These are phyloP conservation scores for Dittrichia graveolens DNA, from an alignment of 129 eudicot species.

Conservation along the genomic window DNA sequence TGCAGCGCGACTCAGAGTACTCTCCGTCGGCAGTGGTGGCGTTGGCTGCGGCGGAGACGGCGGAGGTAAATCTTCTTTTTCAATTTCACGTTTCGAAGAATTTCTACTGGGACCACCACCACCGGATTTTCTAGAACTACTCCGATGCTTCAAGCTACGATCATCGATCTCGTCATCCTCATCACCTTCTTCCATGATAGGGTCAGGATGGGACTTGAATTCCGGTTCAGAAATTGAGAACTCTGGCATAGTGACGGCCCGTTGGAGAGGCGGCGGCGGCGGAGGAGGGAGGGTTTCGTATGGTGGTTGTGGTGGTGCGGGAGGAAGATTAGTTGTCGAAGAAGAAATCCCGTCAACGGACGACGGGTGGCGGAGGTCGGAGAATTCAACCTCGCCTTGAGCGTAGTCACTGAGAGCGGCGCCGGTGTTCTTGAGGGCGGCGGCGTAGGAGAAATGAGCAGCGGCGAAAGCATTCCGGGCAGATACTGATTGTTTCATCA, in stretches of 20 bases:
- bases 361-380: constrained; percentile 29
- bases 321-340: constrained; percentile 24
- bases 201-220: constrained; percentile 37
- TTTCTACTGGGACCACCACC: constrained; percentile 35
- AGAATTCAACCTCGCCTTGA: constrained; percentile 62
- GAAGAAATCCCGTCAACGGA: constrained; percentile 25
- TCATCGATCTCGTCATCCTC: constrained; percentile 61
- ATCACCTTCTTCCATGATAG: constrained; percentile 66
- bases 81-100: constrained; percentile 34
- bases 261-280: constrained; percentile 62
- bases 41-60: constrained; percentile 49
- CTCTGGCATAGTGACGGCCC: constrained; percentile 78
- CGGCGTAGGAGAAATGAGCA: constrained; percentile 76
- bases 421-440: constrained; percentile 89
- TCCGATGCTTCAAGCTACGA: constrained; percentile 52
- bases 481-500: constrained; percentile 77
- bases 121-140: constrained; percentile 37
- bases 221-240: constrained; percentile 48
- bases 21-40: constrained; percentile 24
- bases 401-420: constrained; percentile 97
- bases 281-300: constrained; percentile 46
- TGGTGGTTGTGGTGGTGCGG: constrained; percentile 35
- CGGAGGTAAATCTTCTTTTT: constrained; percentile 46
- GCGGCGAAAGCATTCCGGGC: constrained; percentile 94
- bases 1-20: constrained; percentile 19